Conservation (phyloP, 1,284 basidiomycete genomes). For the Pterula multifida region DNA sequence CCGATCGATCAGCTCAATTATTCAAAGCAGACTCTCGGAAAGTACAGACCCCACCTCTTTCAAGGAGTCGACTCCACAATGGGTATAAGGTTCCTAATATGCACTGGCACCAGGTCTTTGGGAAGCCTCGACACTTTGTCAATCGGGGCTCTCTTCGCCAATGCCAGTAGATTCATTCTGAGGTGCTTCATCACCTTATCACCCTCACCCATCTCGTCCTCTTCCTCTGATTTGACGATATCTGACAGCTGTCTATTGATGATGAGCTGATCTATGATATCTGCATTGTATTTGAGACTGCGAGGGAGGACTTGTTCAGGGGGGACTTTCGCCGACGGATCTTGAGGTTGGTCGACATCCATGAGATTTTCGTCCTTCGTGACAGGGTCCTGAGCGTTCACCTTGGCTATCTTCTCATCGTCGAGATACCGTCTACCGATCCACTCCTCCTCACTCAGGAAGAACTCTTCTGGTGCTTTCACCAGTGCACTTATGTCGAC, state of each 20-base stretch:
- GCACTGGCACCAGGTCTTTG: conserved; percentile 50
- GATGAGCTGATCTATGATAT: conserved; percentile 21
- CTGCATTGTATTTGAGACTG: conserved; percentile 15
- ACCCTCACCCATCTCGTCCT: conserved; percentile 25
- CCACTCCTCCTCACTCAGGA: conserved; percentile 52
- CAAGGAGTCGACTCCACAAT: background rate
- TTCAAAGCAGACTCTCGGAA: too few relatives aligned
- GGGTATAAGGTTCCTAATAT: conserved; percentile 27
- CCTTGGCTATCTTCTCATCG: background rate
- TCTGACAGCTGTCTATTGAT: conserved; percentile 21
- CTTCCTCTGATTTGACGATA: conserved; percentile 18
- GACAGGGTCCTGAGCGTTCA: background rate
- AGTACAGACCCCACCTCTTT: too few relatives aligned
- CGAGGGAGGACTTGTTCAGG: background rate
- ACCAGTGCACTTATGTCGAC: conserved; percentile 63
- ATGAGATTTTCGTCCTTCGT: background rate
- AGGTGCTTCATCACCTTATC: conserved; percentile 40
- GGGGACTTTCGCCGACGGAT: conserved; percentile 2
- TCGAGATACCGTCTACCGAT: conserved; percentile 28
- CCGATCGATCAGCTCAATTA: background rate
- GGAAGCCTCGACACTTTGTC: conserved; percentile 57
- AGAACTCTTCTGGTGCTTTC: conserved; percentile 47
- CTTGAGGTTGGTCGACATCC: conserved; percentile 10
- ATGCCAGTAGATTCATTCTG: conserved; percentile 55
- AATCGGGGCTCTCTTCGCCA: conserved; percentile 62